Evolutionary conservation across 164 flowering plant species (phyloP).

Genomic region (Umbilicus rupestris): DNA sequence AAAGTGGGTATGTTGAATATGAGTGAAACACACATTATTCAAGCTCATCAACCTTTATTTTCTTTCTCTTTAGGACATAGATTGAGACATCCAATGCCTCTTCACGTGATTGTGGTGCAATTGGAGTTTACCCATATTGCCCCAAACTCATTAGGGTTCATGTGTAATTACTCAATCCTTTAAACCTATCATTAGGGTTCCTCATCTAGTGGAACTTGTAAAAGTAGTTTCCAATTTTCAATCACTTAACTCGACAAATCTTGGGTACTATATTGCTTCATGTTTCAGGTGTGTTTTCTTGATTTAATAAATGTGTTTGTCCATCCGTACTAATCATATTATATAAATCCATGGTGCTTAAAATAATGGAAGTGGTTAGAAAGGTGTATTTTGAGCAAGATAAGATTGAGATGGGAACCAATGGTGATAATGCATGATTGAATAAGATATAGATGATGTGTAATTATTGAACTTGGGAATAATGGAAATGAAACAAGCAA

Average conservation of each 20-base stretch:
- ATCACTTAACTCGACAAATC: background rate
- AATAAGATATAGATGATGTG: background rate
- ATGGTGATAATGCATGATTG: slow-evolving; percentile 6
- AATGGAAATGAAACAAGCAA: background rate
- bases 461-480: slow-evolving; percentile 2
- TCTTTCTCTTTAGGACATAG: slow-evolving; percentile 7
- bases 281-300: slow-evolving; percentile 5
- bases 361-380: background rate
- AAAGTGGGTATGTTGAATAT: slow-evolving; percentile 4
- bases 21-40: slow-evolving; percentile 6
- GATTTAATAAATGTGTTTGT: background rate
- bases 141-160: no score
- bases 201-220: background rate
- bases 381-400: slow-evolving; percentile 3
- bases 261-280: background rate
- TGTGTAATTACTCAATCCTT: no score
- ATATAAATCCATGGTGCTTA: background rate
- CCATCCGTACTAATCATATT: background rate
- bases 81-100: slow-evolving; percentile 6
- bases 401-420: slow-evolving; percentile 3
- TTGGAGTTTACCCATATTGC: slow-evolving; percentile 7
- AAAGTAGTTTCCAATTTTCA: background rate
- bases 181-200: background rate
- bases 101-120: slow-evolving; percentile 6
- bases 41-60: background rate